These are phyloP conservation scores for Grosmannia serpens DNA, from an alignment of 2,329 filamentous ascomycete genomes.

Conservation along the genomic window DNA sequence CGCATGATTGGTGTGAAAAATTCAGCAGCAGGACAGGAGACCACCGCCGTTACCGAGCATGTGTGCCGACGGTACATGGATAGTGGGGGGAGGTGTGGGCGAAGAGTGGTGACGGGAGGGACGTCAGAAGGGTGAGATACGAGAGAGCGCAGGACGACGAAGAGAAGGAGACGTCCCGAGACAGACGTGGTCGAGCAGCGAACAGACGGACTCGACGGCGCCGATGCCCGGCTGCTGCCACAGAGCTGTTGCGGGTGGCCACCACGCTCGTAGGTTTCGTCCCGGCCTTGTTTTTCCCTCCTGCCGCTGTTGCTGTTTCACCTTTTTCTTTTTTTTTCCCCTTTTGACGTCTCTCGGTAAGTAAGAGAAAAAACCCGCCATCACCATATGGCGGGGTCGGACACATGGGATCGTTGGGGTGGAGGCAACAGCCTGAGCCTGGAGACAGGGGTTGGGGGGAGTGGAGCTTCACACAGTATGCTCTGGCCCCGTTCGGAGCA, in stretches of 20 bases:
- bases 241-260: not conserved
- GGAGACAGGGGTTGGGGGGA: not conserved
- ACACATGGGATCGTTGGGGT: not conserved
- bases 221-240: too few species aligned
- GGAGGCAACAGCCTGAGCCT: too few species aligned
- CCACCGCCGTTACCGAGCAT: not conserved
- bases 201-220: not conserved
- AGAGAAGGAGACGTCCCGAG: not conserved
- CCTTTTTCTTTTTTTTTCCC: not conserved
- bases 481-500: too few species aligned
- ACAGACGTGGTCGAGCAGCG: not conserved
- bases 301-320: not conserved
- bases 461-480: too few species aligned
- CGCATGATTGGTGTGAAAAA: not conserved
- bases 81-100: not conserved
- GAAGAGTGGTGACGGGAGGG: not conserved
- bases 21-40: not conserved
- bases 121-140: not conserved
- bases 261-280: too few species aligned
- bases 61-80: not conserved
- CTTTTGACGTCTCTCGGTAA: not conserved
- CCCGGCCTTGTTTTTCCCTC: not conserved
- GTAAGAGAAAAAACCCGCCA: not conserved
- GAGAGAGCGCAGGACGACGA: not conserved
- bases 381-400: not conserved